These are phyloP conservation scores for Corrigiola litoralis DNA, from an alignment of 179 eudicot genomes.

Conservation along the genomic window DNA sequence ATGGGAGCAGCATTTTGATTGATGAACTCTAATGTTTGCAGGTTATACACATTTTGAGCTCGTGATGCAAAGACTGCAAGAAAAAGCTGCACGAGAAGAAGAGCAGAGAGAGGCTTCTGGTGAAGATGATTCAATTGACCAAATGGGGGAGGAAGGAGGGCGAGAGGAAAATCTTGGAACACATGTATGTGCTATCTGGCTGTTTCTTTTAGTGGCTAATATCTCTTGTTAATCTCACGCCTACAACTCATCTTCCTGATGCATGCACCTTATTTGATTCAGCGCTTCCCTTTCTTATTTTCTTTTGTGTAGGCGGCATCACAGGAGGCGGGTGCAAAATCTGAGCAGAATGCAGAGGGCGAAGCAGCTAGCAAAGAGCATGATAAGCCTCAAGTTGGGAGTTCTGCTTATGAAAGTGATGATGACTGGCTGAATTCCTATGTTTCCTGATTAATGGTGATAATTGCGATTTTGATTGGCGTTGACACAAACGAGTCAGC, in stretches of 20 bases:
- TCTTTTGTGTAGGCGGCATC: not conserved
- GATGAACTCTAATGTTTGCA: conserved; percentile 27
- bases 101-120: conserved; percentile 6
- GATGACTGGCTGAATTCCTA: too few relatives aligned
- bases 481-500: too few relatives aligned
- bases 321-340: conserved; percentile 18
- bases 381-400: conserved; percentile 14
- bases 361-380: conserved; percentile 8
- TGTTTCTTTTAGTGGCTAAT: not conserved
- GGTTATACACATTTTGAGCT: conserved; percentile 55
- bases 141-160: conserved; percentile 13
- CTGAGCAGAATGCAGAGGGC: conserved; percentile 19
- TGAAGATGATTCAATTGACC: conserved; percentile 9
- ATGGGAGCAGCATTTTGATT: not conserved
- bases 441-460: too few relatives aligned
- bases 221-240: not conserved
- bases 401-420: conserved; percentile 20
- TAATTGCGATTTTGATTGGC: not conserved
- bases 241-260: not conserved
- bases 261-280: not conserved
- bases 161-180: conserved; percentile 12
- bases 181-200: conserved; percentile 9
- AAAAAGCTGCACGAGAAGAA: conserved; percentile 17
- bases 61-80: conserved; percentile 46
- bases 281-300: not conserved